These are phyloP conservation scores for Strobilomyces echinocephalus DNA, from an alignment of 768 basidiomycete species.

Conservation along the genomic window DNA sequence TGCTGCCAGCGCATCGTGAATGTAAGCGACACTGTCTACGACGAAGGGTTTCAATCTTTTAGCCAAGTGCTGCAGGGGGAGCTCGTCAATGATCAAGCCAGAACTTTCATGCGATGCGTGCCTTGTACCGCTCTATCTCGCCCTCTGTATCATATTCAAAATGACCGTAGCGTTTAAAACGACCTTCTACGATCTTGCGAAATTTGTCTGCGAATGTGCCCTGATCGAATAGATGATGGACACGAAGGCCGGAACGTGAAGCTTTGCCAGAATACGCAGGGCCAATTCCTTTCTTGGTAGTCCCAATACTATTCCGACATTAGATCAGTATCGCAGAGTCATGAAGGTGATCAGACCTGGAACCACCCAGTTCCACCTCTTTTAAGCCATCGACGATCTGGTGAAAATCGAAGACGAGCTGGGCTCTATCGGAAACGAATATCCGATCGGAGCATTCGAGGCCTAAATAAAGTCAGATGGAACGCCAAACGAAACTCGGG, in stretches of 20 bases:
- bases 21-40: conserved; percentile 78
- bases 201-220: conserved; percentile 86
- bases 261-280: conserved; percentile 98
- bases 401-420: conserved; percentile 98
- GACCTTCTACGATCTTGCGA: conserved; percentile 90
- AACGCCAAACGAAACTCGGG: not conserved
- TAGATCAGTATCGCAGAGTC: not conserved
- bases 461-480: conserved; percentile 43
- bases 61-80: conserved; percentile 60
- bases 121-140: conserved; percentile 92
- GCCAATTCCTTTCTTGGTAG: conserved; percentile 97
- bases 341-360: conserved; percentile 44
- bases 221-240: conserved; percentile 93
- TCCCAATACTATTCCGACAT: conserved; percentile 69
- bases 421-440: conserved; percentile 93
- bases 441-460: conserved; percentile 80
- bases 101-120: conserved; percentile 25
- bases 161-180: conserved; percentile 96
- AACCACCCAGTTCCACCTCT: conserved; percentile 93
- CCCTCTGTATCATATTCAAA: conserved; percentile 99
- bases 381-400: conserved; percentile 99
- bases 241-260: conserved; percentile 89
- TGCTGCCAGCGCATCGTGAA: conserved; percentile 72
- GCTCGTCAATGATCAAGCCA: not conserved
- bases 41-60: conserved; percentile 83